These are phyloP conservation scores for Rhytidiadelphus loreus DNA, from an alignment of 225 moss, liverwort and hornwort species.

Conservation along the genomic window DNA sequence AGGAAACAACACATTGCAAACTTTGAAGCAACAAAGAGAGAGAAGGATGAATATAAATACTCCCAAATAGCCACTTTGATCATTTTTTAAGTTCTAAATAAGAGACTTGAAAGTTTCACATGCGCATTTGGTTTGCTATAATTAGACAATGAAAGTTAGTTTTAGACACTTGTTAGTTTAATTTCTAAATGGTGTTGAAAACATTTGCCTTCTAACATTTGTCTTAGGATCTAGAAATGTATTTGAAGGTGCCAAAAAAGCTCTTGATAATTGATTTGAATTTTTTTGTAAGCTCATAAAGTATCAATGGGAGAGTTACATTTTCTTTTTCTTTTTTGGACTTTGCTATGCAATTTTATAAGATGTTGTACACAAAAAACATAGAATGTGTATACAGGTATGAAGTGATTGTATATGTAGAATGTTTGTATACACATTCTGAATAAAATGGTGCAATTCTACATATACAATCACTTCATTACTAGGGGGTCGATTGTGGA, in stretches of 20 bases:
- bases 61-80: not conserved
- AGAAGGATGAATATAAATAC: not conserved
- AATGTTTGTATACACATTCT: no score
- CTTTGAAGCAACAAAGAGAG: not conserved
- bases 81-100: not conserved
- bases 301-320: not conserved
- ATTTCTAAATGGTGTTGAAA: not conserved
- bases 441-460: not conserved
- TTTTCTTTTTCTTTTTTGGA: not conserved
- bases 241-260: not conserved
- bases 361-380: not conserved
- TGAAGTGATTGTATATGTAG: no score
- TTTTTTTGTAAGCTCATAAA: not conserved
- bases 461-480: rapidly evolving
- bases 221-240: not conserved
- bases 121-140: not conserved
- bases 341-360: not conserved
- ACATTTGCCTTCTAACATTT: rapidly evolving
- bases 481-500: not conserved
- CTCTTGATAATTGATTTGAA: not conserved
- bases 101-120: rapidly evolving
- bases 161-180: not conserved
- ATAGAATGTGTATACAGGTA: no score
- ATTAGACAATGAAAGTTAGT: not conserved
- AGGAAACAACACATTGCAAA: not conserved